Conservation (phyloP, 768 basidiomycete genomes). For the Phaeolepiota aurea region DNA sequence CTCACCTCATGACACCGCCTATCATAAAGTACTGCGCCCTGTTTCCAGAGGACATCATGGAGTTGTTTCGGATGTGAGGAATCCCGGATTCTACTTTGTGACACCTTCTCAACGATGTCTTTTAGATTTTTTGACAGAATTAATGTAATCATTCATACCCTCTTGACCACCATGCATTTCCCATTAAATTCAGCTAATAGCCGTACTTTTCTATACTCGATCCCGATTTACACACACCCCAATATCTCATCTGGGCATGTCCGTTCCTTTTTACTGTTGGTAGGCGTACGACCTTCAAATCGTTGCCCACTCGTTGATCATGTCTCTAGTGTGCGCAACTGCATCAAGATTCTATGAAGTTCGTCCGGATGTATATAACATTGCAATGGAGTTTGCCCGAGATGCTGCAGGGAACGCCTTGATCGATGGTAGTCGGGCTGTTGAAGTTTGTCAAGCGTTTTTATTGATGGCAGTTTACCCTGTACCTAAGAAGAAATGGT, state of each 20-base stretch:
- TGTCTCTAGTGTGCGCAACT: slow-evolving; percentile 51
- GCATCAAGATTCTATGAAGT: slow-evolving; percentile 56
- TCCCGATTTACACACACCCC: slow-evolving; percentile 44
- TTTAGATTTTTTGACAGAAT: slow-evolving; percentile 44
- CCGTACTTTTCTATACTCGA: slow-evolving; percentile 54
- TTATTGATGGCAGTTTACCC: slow-evolving; percentile 59
- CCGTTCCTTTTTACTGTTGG: slow-evolving; percentile 57
- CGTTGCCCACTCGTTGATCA: neutral
- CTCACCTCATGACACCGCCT: slow-evolving; percentile 25
- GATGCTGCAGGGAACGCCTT: slow-evolving; percentile 52
- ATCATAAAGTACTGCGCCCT: slow-evolving; percentile 40
- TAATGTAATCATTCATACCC: slow-evolving; percentile 42
- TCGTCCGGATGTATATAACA: slow-evolving; percentile 44
- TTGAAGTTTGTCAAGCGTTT: slow-evolving; percentile 79
- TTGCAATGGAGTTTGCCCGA: slow-evolving; percentile 56
- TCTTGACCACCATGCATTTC: too few species aligned
- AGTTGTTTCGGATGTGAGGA: slow-evolving; percentile 45
- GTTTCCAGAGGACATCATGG: slow-evolving; percentile 40
- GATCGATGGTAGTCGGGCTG: slow-evolving; percentile 51
- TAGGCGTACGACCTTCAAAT: slow-evolving; percentile 20
- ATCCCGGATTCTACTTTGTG: neutral
- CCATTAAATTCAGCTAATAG: slow-evolving; percentile 21
- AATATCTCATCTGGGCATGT: slow-evolving; percentile 40
- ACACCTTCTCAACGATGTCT: neutral
- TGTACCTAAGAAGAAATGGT: slow-evolving; percentile 53